Evolutionary conservation across 768 basidiomycete species (phyloP).

Genomic region (Sutorius australiensis): DNA sequence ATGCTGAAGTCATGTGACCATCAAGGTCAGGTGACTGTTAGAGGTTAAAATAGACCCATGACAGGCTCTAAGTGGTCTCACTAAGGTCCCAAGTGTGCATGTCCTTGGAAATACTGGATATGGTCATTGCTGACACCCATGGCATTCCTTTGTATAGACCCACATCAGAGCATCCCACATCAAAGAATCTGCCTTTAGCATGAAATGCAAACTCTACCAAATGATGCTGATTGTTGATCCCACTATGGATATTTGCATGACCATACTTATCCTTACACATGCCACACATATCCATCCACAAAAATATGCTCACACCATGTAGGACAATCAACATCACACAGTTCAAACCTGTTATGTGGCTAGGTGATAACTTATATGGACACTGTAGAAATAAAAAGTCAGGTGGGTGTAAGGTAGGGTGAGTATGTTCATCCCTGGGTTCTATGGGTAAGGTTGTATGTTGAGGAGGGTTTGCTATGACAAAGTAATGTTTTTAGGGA

Average conservation of each 20-base stretch:
- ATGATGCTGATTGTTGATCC: constrained; percentile 34
- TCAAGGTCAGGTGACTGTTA: constrained; percentile 36
- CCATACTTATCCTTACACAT: constrained; percentile 35
- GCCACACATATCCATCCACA: constrained; percentile 42
- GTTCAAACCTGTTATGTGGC: constrained; percentile 32
- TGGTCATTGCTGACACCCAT: too few relatives aligned
- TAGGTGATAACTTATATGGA: constrained; percentile 38
- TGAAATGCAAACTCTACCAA: constrained; percentile 45
- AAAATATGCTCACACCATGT: constrained; percentile 34
- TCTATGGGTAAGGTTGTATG: neutral
- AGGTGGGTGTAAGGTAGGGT: constrained; percentile 15
- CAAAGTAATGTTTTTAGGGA: too few relatives aligned
- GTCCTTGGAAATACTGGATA: too few relatives aligned
- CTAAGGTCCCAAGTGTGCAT: constrained; percentile 12
- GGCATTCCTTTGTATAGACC: too few relatives aligned
- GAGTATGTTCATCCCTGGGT: constrained; percentile 15
- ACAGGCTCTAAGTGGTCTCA: constrained; percentile 36
- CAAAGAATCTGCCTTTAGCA: constrained; percentile 44
- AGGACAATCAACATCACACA: constrained; percentile 35
- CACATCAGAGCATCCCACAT: constrained; percentile 39
- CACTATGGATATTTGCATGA: constrained; percentile 19
- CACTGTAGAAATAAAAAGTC: too few relatives aligned
- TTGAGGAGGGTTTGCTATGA: too few relatives aligned
- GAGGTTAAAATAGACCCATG: too few relatives aligned
- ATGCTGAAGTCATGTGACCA: constrained; percentile 36